A percentile compares a stretch with the other conserved stretches of the same genome.
phyloP scores from a whole-genome alignment of 805 yeast genomes.

The Wickerhamiella kurtzmanii region DNA sequence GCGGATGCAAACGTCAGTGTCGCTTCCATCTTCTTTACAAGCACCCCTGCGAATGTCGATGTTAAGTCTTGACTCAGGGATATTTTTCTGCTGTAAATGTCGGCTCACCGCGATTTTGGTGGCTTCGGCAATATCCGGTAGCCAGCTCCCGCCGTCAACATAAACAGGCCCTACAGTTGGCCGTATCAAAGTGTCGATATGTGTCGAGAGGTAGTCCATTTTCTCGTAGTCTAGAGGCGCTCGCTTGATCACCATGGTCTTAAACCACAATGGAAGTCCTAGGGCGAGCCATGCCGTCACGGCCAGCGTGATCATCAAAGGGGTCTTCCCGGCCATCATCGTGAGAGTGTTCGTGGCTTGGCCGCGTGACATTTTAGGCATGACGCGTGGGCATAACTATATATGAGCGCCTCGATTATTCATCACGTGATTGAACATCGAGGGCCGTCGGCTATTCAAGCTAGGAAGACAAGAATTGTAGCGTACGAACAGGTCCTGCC shows the following conservation, averaged over 20 bases:
- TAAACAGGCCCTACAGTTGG: constrained; percentile 21
- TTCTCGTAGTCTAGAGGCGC: constrained; percentile 42
- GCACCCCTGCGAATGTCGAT: constrained; percentile 11
- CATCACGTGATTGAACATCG: too few relatives aligned
- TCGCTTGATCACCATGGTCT: constrained; percentile 49
- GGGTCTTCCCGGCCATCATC: constrained; percentile 5
- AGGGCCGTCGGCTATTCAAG: too few relatives aligned
- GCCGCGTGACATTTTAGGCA: neutral
- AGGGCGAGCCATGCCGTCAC: constrained; percentile 18
- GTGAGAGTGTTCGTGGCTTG: neutral
- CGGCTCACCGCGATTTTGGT: constrained; percentile 35
- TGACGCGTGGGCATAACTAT: neutral
- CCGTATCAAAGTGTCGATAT: constrained; percentile 19
- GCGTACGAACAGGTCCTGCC: too few relatives aligned
- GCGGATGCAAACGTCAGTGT: constrained; percentile 30
- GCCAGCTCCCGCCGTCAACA: constrained; percentile 33
- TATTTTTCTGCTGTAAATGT: constrained; percentile 23
- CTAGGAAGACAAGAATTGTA: too few relatives aligned
- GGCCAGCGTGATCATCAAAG: constrained; percentile 8
- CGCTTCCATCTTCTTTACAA: constrained; percentile 9
- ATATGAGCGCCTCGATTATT: too few relatives aligned
- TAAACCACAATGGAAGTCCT: constrained; percentile 40
- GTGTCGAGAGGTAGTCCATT: constrained; percentile 26
- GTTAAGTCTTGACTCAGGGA: constrained; percentile 23
- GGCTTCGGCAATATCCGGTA: constrained; percentile 57